Evolutionary conservation across 805 yeast genomes (phyloP).

Genomic region (Saccharomycopsis schoenii): DNA sequence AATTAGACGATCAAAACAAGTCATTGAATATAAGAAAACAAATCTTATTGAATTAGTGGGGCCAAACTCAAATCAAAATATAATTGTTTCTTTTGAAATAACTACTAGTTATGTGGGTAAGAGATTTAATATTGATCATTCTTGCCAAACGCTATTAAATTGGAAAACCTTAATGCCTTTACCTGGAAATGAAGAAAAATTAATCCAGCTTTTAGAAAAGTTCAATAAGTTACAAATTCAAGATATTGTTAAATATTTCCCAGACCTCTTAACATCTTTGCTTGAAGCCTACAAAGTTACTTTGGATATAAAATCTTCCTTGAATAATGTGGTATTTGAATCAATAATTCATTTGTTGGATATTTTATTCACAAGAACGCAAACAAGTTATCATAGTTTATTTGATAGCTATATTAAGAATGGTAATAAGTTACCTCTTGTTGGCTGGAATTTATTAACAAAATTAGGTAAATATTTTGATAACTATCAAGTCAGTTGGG

Average conservation of each 20-base stretch:
- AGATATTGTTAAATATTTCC: conserved; percentile 50
- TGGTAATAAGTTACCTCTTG: conserved; percentile 30
- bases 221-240: conserved; percentile 45
- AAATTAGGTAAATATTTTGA: conserved; percentile 38
- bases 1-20: conserved; percentile 37
- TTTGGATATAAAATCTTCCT: conserved; percentile 21
- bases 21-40: conserved; percentile 40
- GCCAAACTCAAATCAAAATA: conserved; percentile 32
- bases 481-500: conserved; percentile 48
- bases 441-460: conserved; percentile 42
- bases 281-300: conserved; percentile 26
- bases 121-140: conserved; percentile 45
- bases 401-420: conserved; percentile 40
- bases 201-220: conserved; percentile 37
- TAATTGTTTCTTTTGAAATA: conserved; percentile 37
- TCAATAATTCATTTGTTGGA: conserved; percentile 54
- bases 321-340: conserved; percentile 36
- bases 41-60: conserved; percentile 36
- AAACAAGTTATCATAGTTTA: conserved; percentile 50
- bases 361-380: conserved; percentile 47
- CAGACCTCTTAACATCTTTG: conserved; percentile 38
- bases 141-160: conserved; percentile 44
- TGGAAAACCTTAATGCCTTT: conserved; percentile 35
- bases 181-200: conserved; percentile 34
- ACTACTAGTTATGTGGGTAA: conserved; percentile 62